Conservation (phyloP, 1,284 basidiomycete species). For the Heliocybe sulcata region DNA sequence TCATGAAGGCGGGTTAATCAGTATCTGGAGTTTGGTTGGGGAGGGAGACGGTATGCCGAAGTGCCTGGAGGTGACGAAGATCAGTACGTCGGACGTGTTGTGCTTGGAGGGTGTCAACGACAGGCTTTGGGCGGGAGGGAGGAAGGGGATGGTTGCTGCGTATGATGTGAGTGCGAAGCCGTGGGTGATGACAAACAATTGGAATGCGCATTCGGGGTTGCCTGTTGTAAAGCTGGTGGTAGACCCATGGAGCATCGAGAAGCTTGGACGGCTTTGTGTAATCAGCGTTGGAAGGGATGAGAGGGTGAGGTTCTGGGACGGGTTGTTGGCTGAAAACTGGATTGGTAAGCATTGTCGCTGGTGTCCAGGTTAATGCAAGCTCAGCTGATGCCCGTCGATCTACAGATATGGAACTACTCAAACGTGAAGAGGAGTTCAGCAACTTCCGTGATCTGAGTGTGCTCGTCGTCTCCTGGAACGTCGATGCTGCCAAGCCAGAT, state of each 20-base stretch:
- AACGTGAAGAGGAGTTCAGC: conserved; percentile 74
- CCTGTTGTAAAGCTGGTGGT: conserved; percentile 69
- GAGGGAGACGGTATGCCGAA: conserved; percentile 38
- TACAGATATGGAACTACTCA: conserved; percentile 67
- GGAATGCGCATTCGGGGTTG: conserved; percentile 81
- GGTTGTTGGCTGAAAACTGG: conserved; percentile 80
- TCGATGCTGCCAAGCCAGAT: conserved; percentile 82
- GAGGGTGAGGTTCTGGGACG: conserved; percentile 83
- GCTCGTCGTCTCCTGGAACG: conserved; percentile 91
- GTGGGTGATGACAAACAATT: conserved; percentile 86
- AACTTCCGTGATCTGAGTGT: conserved; percentile 72
- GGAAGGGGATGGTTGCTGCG: conserved; percentile 79
- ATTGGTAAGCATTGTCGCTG: conserved; percentile 51
- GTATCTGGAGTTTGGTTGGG: conserved; percentile 61
- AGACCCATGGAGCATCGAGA: conserved; percentile 68
- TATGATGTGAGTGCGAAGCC: conserved; percentile 70
- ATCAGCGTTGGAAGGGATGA: conserved; percentile 78
- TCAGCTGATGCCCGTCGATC: conserved; percentile 6
- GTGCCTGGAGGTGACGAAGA: conserved; percentile 68
- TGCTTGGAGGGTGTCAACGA: conserved; percentile 77
- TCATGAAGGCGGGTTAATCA: conserved; percentile 88
- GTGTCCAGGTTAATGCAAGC: too few species aligned
- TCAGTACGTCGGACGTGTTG: conserved; percentile 74
- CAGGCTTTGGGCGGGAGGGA: conserved; percentile 78
- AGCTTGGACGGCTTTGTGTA: conserved; percentile 60